Evolutionary conservation across 306 rosid genomes (phyloP), one percentile per base, ranked within the genome.

Genomic region (Trifolium subterraneum): DNA sequence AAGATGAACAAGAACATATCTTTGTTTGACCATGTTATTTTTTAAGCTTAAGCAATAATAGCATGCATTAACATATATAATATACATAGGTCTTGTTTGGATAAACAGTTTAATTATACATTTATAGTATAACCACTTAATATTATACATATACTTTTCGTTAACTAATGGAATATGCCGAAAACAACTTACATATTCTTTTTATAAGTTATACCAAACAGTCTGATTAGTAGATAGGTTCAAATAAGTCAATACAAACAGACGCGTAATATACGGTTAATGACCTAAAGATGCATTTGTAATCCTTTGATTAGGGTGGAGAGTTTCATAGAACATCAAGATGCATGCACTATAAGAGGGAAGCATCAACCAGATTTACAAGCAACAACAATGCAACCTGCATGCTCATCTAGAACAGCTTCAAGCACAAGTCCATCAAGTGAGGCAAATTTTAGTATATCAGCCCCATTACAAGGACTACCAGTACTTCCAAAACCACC

Each of bases 311-410:
- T 60, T 80, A 94, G 99, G 84, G 97, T 94, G 20, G 99, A 94
- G 87, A 94, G 97, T 77, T 94, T 94, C 88, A 94, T 94, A 25
- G 99, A 94, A 59, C 99, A 94, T 76, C 99, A 94, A 87, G 99
- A 94, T 68, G 82, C 88, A 74, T 94, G 99, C 86, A 87, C 73
- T 18, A 68, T 82, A 5, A 70, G 41, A 60, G 39, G 93, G 64
- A 85, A 82, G 8, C 74, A 80, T 50, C 33, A 82, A 74, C 94
- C 93, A 19, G 93, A 87, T 39, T 5, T 83, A 15, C 89, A 82
- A 23, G 76, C 73, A 22, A 23, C 71, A 65, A 65, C 70, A n/a
- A 58, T 39, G 1, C 87, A 82, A 29, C 84, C 81, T 2, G 86
- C 88, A 54, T 89, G 86, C 61, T 88, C 89, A 5, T 88, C 98